Conservation (phyloP, 1,284 basidiomycete genomes). For the Rhizoctonia solani region DNA sequence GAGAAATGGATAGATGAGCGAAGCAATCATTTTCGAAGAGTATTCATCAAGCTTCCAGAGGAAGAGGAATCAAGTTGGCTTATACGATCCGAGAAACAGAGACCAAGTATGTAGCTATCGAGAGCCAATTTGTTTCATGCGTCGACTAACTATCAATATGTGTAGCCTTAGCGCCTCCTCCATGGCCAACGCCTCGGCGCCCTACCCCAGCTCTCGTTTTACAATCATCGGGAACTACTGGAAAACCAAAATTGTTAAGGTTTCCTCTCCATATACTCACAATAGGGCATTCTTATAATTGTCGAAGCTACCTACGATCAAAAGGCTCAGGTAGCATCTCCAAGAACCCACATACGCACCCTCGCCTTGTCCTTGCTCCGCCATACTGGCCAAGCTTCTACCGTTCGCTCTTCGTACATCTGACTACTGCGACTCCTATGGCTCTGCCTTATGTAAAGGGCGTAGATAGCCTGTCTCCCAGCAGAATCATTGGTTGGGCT, state of each 20-base stretch:
- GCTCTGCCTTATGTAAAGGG: background rate
- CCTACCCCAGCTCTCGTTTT: slow-evolving; percentile 1
- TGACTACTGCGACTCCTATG: background rate
- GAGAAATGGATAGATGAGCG: background rate
- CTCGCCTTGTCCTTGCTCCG: background rate
- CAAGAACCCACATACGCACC: background rate
- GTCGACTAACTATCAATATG: background rate
- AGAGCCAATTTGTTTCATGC: background rate
- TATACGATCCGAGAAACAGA: background rate
- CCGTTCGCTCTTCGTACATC: background rate
- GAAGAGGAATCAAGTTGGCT: background rate
- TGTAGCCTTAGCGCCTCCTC: background rate
- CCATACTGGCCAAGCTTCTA: background rate
- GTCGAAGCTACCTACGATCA: background rate
- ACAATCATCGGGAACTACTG: background rate
- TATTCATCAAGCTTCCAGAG: background rate
- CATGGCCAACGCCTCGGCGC: slow-evolving; percentile 4
- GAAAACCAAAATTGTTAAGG: slow-evolving; percentile 1
- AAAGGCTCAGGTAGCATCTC: background rate
- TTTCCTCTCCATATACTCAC: slow-evolving; percentile 13
- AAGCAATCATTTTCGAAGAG: background rate
- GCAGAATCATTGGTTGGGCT: background rate
- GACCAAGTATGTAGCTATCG: no score
- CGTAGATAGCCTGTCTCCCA: background rate
- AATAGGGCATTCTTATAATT: background rate